Evolutionary conservation across 345 rosid genomes (phyloP), one percentile per base, ranked within the genome.

Genomic region (Eucalyptus dawsonii): DNA sequence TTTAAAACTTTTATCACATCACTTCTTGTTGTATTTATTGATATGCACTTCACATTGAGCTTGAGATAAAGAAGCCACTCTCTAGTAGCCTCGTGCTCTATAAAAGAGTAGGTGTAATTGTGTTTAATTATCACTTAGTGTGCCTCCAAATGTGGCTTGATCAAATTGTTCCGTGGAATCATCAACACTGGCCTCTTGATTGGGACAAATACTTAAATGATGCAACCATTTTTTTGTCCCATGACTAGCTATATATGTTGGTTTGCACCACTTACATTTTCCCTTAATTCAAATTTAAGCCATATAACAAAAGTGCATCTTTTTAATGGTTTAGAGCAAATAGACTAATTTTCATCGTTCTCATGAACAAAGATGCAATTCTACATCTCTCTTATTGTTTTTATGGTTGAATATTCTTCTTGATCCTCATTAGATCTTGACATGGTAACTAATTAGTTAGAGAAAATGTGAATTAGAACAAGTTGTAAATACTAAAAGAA

Each of bases 221-320:
- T 67, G 40, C 40, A 67, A 67, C 37, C 15, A 67, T 8, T 29
- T n/a, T 67, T n/a, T 67, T 67, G 19, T 67, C 40, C 21, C 76
- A 67, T 11, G 31, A 27, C 14, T 60, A 60, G 4, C 4, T 27
- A 25, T 60, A 60, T 60, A 60, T 11, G n/a, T 60, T 60, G 2
- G 2, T 60, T 25, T 0, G 7, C 31, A 60, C 67, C n/a, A 60
- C 67, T 11, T 11, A 60, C 67, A 60, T 27, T 60, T 25, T 12
- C 2, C n/a, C 0, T 5, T 0, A 54, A 54, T 27, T 60, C n/a
- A 11, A 11, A 60, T 60, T 60, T 3, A 5, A 6, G 14, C n/a
- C n/a, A 60, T 11, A 25, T 6, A 60, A 25, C n/a, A 11, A 27
- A 60, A 25, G 67, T 60, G 7, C 67, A 60, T 60, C 7, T 9